A percentile compares a stretch with the other conserved stretches of the same genome.
These are phyloP conservation scores for Trichoderma semiorbis DNA, from an alignment of 2,329 filamentous ascomycete genomes.

Conservation along the genomic window DNA sequence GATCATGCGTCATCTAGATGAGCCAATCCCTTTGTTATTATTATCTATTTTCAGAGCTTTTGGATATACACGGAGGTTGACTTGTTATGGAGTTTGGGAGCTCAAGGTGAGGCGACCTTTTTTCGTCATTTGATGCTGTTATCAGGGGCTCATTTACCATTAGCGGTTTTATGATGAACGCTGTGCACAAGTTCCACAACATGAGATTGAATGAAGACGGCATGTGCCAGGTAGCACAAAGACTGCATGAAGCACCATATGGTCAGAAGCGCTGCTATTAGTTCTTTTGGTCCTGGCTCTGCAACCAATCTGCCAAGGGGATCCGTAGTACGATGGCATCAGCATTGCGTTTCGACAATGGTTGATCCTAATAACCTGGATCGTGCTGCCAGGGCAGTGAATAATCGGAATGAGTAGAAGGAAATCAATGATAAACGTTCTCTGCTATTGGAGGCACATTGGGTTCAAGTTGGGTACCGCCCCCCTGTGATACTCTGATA, in stretches of 20 bases:
- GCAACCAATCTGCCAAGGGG: neutral
- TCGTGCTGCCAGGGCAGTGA: no score
- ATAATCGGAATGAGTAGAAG: neutral
- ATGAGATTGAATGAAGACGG: neutral
- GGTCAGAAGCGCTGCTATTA: neutral
- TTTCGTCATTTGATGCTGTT: neutral
- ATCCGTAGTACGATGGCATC: neutral
- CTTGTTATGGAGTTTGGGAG: slow-evolving; percentile 4
- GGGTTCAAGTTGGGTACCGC: neutral
- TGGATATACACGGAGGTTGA: neutral
- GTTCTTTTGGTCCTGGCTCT: neutral
- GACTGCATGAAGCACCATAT: neutral
- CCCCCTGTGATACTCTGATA: neutral
- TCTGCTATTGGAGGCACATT: no score
- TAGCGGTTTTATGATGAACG: slow-evolving; percentile 1
- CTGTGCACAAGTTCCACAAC: neutral
- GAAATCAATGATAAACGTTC: neutral
- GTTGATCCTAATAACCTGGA: no score
- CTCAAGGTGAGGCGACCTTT: slow-evolving; percentile 18
- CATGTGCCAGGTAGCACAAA: neutral
- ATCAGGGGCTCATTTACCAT: slow-evolving; percentile 14
- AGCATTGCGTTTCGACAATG: neutral
- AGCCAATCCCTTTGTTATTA: neutral
- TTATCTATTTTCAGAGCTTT: neutral
- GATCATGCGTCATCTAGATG: neutral